Evolutionary conservation across 2,329 filamentous ascomycete genomes (phyloP), one percentile per base, ranked within the genome.

Genomic region (Fusarium chlamydosporum): DNA sequence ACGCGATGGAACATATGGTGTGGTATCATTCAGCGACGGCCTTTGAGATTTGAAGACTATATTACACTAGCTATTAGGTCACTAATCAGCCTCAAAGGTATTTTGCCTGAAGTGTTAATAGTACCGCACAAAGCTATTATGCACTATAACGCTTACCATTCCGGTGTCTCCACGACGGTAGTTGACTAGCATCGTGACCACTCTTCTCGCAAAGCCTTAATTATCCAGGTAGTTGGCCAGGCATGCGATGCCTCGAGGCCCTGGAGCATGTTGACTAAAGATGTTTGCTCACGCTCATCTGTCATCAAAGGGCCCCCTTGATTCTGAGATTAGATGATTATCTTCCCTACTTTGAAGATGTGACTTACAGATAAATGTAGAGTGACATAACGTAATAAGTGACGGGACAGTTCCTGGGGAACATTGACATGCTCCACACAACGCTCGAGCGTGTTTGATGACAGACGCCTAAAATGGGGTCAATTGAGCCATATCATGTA

Each of bases 191-290:
- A 58, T 11, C 37, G 35, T 13, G 20, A 34, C 56, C 56, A 59
- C 16, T 59, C 56, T 13, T 59, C 56, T 23, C 8, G 16, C 11
- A 59, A 47, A 15, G 35, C 50, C 29, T 47, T 29, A 26, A 59
- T 31, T 59, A 59, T 59, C 56, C 56, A 59, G 11, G 56, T 26
- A 1, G 56, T 59, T 34, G 56, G 56, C 56, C 56, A 59, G 8
- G 56, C 20, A 41, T 59, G 56, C 4, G 29, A 56, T 18, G 27
- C 15, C n/a, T 59, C 56, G 2, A 59, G 56, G 34, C 41, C 18
- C 40, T 59, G 13, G 16, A 59, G 56, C 56, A 59, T 59, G 7
- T 15, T 8, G 16, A 59, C 33, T 7, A 59, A 13, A 11, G 15
- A n/a, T 35, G 8, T 8, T 41, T 56, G 56, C 26, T 59, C 56